Evolutionary conservation across 2,329 filamentous ascomycete genomes (phyloP).

Genomic region (Proliferodiscus dingleyae): DNA sequence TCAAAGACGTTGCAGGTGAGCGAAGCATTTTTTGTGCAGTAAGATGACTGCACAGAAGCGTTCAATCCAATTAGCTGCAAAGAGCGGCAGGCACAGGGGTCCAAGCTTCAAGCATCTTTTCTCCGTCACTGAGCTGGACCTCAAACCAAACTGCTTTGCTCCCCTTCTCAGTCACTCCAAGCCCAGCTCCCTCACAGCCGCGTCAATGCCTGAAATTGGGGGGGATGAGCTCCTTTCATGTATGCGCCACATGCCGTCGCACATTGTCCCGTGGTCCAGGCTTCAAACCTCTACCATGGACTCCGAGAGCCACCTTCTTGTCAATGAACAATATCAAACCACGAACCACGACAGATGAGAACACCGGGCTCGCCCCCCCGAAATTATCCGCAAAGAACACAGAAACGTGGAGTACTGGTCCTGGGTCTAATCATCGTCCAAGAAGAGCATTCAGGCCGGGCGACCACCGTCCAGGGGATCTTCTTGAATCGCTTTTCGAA

Average conservation of each 20-base stretch:
- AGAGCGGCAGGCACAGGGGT: too few species aligned
- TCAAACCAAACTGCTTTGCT: not conserved
- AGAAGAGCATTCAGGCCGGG: not conserved
- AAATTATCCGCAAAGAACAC: too few species aligned
- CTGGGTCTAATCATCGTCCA: conserved; percentile 2
- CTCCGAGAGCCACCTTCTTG: conserved; percentile 25
- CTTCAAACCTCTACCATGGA: conserved; percentile 16
- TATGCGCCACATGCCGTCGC: conserved; percentile 29
- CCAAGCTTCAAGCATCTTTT: not conserved
- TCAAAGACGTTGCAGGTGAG: too few species aligned
- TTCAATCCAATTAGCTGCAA: too few species aligned
- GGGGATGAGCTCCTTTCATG: conserved; percentile 26
- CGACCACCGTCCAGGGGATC: conserved; percentile 15
- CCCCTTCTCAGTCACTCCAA: not conserved
- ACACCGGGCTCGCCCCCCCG: too few species aligned
- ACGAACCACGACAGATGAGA: conserved; percentile 9
- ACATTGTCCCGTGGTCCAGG: conserved; percentile 16
- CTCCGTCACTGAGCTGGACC: not conserved
- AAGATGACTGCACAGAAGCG: too few species aligned
- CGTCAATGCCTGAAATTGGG: not conserved
- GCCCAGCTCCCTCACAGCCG: not conserved
- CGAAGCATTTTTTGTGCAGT: too few species aligned
- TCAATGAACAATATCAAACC: conserved; percentile 9
- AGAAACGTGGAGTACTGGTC: not conserved
- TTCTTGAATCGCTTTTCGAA: conserved; percentile 31